These are phyloP conservation scores for Aspergillus incahuasiensis DNA, from an alignment of 495 filamentous ascomycete genomes.

Conservation along the genomic window DNA sequence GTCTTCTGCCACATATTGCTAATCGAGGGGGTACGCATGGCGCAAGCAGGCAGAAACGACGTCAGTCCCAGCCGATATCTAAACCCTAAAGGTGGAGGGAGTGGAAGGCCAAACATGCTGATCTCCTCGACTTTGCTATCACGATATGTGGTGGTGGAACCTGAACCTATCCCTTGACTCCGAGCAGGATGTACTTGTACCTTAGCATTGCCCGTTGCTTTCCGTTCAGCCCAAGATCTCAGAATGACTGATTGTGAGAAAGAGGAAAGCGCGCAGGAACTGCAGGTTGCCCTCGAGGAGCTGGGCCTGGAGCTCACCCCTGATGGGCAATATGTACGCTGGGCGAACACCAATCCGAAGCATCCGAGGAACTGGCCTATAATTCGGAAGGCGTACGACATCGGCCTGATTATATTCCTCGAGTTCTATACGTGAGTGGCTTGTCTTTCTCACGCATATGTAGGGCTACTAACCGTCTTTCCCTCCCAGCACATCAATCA, in stretches of 20 bases:
- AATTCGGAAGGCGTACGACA: constrained; percentile 21
- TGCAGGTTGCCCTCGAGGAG: constrained; percentile 4
- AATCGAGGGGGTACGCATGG: background rate
- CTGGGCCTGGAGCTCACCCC: constrained; percentile 15
- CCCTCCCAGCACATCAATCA: constrained; percentile 22
- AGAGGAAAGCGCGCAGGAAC: constrained; percentile 5
- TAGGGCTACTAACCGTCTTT: background rate
- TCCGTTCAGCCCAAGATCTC: background rate
- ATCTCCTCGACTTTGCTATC: constrained; percentile 1
- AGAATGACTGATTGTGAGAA: constrained; percentile 9
- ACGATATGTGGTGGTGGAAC: constrained; percentile 10
- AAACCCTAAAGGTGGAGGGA: constrained; percentile 1
- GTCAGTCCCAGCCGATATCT: background rate
- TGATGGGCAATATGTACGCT: constrained; percentile 17
- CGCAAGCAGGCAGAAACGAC: background rate
- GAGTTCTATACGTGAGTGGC: constrained; percentile 23
- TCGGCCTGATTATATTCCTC: constrained; percentile 19
- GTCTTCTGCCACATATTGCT: background rate
- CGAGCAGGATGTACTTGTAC: constrained; percentile 6
- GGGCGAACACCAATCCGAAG: constrained; percentile 11
- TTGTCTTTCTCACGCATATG: background rate
- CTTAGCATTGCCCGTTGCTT: background rate
- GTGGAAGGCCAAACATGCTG: constrained; percentile 9
- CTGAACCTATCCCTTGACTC: constrained; percentile 10
- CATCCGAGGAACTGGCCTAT: constrained; percentile 27